phyloP scores from a whole-genome alignment of 441 rosid species.

The Cnidoscolus chayamansa region DNA sequence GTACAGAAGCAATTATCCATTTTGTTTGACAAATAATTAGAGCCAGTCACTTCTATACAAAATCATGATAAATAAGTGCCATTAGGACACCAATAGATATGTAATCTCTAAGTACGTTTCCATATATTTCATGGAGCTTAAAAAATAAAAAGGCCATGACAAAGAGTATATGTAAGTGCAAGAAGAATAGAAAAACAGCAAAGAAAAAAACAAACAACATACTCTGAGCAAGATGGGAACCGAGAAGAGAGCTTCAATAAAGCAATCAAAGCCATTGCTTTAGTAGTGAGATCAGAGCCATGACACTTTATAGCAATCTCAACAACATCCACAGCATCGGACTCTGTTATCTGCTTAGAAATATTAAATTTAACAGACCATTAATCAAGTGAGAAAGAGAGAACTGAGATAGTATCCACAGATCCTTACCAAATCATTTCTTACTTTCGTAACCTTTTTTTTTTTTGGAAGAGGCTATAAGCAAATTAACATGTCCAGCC shows the following conservation, averaged over 20 bases:
- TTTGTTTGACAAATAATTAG: not conserved
- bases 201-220: conserved; percentile 33
- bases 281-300: conserved; percentile 72
- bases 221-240: conserved; percentile 86
- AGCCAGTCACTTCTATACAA: not conserved
- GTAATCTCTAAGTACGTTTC: not conserved
- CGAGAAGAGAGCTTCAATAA: conserved; percentile 90
- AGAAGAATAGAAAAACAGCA: conserved; percentile 14
- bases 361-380: conserved; percentile 28
- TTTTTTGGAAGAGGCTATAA: not conserved
- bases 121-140: conserved; percentile 3
- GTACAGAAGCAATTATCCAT: not conserved
- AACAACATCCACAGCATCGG: conserved; percentile 80
- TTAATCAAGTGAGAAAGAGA: conserved; percentile 1
- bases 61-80: not conserved
- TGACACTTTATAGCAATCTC: conserved; percentile 69
- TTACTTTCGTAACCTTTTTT: not conserved
- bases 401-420: not conserved
- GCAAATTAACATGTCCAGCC: conserved; percentile 7
- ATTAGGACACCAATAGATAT: not conserved
- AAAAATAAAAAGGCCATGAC: not conserved
- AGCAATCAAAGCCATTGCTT: conserved; percentile 86
- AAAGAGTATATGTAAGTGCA: not conserved
- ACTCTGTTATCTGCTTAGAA: conserved; percentile 75
- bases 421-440: not conserved